Base-by-base conservation (phyloP, 139 green algal species). In the Haematococcus sp. region DNA sequence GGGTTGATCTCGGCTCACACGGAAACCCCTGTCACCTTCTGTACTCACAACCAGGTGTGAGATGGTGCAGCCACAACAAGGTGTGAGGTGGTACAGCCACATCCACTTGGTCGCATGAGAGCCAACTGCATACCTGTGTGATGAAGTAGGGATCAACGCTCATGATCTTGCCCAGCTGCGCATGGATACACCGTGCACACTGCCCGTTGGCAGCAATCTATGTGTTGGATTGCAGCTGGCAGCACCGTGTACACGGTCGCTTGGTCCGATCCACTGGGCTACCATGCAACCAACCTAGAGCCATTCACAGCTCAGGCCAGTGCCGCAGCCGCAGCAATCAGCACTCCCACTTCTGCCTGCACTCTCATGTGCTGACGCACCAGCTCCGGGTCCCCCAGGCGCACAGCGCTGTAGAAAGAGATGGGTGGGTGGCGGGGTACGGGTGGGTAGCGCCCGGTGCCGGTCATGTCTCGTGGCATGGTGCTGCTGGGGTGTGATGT, bases 101-200 rank as follows among this genome's bases (percentile, higher is more conserved):
- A n/a, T n/a, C n/a, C n/a, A n/a, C n/a, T n/a, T n/a, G n/a, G n/a
- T n/a, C n/a, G n/a, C n/a, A n/a, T n/a, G n/a, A n/a, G n/a, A n/a
- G n/a, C n/a, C n/a, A n/a, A n/a, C 40, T 19, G 40, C 40, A 19
- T 11, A 49, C 40, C 40, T 49, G 93, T 0, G 93, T 97, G 32
- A 94, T 61, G 33, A 93, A 97, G 83, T 97, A 98, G 13, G 91
- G 91, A 70, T 98, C 93, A 2, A 51, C 70, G 5, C 31, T 56
- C 88, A 97, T 97, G 74, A 98, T 92, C 52, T 85, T 83, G 11
- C 80, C 81, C 75, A 97, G 84, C 72, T 89, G 85, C n/a, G n/a
- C n/a, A n/a, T n/a, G n/a, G n/a, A n/a, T n/a, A n/a, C n/a, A n/a
- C n/a, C n/a, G n/a, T n/a, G n/a, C n/a, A n/a, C n/a, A n/a, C n/a